These are phyloP conservation scores for Geosmithia putterillii DNA, from an alignment of 2,329 filamentous ascomycete species.

Conservation along the genomic window DNA sequence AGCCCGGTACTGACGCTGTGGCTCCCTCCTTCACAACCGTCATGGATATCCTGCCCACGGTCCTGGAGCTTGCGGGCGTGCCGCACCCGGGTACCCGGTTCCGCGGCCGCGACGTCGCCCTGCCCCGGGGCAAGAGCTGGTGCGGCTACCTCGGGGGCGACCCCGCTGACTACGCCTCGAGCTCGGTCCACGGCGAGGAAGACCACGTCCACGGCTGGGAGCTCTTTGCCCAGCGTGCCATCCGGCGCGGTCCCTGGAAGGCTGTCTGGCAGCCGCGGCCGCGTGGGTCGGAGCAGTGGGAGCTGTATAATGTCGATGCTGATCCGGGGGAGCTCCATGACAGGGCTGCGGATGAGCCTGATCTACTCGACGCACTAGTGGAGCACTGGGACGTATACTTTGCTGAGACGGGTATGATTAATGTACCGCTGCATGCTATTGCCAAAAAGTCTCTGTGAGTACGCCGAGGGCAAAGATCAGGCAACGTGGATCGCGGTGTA, in stretches of 20 bases:
- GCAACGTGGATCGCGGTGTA: too few relatives aligned
- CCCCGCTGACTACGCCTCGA: background rate
- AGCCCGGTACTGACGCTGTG: conserved; percentile 2
- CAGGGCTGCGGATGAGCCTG: too few relatives aligned
- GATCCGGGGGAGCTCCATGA: conserved; percentile 34
- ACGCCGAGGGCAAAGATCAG: too few relatives aligned
- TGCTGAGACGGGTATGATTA: too few relatives aligned
- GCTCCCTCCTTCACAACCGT: conserved; percentile 20
- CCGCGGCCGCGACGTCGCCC: conserved; percentile 31
- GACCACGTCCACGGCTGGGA: conserved; percentile 45
- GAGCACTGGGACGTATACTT: conserved; percentile 6
- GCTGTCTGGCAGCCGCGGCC: conserved; percentile 43
- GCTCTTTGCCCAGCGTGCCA: conserved; percentile 36
- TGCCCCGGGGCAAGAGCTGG: conserved; percentile 28
- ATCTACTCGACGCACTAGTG: too few relatives aligned
- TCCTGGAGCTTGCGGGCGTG: conserved; percentile 30
- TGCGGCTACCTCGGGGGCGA: background rate
- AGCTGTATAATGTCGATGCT: conserved; percentile 38
- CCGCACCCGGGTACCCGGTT: conserved; percentile 21
- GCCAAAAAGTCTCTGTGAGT: too few relatives aligned
- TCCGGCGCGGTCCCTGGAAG: conserved; percentile 44
- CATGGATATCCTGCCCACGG: conserved; percentile 35
- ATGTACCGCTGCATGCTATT: too few relatives aligned
- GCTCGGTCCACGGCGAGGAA: too few relatives aligned
- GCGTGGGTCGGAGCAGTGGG: conserved; percentile 34